Conservation (phyloP, 2,329 filamentous ascomycete genomes). For the Pseudocercospora fijiensis region DNA sequence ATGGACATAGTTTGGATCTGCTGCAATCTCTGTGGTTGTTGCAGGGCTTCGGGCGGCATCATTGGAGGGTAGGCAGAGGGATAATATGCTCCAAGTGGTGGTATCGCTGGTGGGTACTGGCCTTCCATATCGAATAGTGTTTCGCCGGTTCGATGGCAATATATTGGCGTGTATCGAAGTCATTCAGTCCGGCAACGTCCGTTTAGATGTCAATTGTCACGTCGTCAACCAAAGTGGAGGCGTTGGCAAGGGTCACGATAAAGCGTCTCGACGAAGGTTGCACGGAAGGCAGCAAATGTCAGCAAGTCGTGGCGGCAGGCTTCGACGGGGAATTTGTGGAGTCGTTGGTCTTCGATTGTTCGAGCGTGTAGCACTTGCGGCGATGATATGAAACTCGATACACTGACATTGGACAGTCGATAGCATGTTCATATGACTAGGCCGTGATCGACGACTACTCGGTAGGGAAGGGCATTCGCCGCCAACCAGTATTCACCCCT, state of each 20-base stretch:
- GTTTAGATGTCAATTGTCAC: slow-evolving; percentile 16
- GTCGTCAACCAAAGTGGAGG: slow-evolving; percentile 19
- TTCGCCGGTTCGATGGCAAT: slow-evolving; percentile 14
- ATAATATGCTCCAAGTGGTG: slow-evolving; percentile 35
- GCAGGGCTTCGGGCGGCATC: slow-evolving; percentile 32
- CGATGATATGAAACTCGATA: slow-evolving; percentile 4
- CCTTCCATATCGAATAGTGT: slow-evolving; percentile 31
- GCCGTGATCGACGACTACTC: slow-evolving; percentile 13
- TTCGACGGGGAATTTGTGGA: slow-evolving; percentile 20
- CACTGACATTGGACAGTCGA: slow-evolving; percentile 5
- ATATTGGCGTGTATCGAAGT: slow-evolving; percentile 23
- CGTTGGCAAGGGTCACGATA: slow-evolving; percentile 21
- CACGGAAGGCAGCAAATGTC: slow-evolving; percentile 24
- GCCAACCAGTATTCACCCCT: slow-evolving; percentile 26
- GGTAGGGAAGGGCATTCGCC: slow-evolving; percentile 21
- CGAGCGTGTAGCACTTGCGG: slow-evolving; percentile 1
- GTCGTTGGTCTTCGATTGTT: slow-evolving; percentile 10
- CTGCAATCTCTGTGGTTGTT: slow-evolving; percentile 30
- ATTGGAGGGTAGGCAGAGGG: slow-evolving; percentile 33
- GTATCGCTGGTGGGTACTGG: slow-evolving; percentile 33
- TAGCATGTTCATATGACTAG: slow-evolving; percentile 16
- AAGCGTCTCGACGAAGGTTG: slow-evolving; percentile 22
- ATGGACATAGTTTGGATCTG: slow-evolving; percentile 37
- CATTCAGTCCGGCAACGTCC: slow-evolving; percentile 20
- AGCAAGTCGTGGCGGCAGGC: slow-evolving; percentile 24